Evolutionary conservation across 1,284 basidiomycete species (phyloP).

Genomic region (Apiotrichum gracile): DNA sequence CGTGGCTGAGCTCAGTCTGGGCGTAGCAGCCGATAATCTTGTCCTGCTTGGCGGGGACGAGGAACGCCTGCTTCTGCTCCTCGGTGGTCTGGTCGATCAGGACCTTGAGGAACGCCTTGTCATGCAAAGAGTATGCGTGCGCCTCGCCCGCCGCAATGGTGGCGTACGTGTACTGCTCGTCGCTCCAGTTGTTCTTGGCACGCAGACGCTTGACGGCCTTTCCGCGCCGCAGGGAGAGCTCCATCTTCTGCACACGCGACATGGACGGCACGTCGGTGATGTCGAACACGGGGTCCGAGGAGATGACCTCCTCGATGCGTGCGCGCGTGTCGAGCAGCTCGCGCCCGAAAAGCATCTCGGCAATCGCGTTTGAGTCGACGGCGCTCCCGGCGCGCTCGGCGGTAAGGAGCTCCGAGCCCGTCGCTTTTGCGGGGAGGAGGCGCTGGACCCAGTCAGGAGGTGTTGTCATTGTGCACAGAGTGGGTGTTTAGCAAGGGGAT

Average conservation of each 20-base stretch:
- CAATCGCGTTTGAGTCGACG: constrained; percentile 5
- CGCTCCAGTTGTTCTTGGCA: constrained; percentile 2
- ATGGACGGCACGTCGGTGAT: constrained; percentile 1
- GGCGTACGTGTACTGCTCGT: constrained; percentile 4
- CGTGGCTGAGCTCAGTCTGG: constrained; percentile 51
- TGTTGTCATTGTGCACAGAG: background rate
- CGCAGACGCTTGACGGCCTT: constrained; percentile 8
- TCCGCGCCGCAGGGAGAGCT: constrained; percentile 8
- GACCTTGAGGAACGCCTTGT: constrained; percentile 11
- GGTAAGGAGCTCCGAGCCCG: constrained; percentile 3
- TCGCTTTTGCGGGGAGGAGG: constrained; percentile 6
- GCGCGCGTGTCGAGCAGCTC: constrained; percentile 6
- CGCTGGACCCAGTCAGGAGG: constrained; percentile 7
- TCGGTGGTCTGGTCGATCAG: constrained; percentile 8
- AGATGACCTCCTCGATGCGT: constrained; percentile 3
- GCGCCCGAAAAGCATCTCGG: constrained; percentile 6
- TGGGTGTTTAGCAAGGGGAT: too few species aligned
- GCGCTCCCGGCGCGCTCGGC: constrained; percentile 6
- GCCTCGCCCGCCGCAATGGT: constrained; percentile 2
- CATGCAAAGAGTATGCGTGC: constrained; percentile 9
- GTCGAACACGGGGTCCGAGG: constrained; percentile 2
- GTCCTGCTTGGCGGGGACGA: constrained; percentile 8
- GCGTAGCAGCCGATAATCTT: constrained; percentile 53
- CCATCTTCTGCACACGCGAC: background rate
- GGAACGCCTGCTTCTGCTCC: constrained; percentile 10